phyloP scores from a whole-genome alignment of 1,284 basidiomycete species.

The Bondarzewia mesenterica region DNA sequence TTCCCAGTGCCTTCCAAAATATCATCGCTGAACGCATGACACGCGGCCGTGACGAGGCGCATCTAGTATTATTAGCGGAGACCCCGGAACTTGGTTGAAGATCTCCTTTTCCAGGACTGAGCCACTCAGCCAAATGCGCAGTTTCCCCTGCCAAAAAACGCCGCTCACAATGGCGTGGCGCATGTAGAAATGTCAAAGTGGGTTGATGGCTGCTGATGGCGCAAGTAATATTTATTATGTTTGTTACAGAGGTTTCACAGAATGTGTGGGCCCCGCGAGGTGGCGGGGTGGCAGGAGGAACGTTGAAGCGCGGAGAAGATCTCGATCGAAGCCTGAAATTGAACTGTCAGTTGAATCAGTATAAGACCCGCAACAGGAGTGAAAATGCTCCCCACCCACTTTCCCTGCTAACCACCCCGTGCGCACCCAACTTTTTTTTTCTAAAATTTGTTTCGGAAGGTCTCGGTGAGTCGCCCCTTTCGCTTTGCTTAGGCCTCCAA shows the following conservation, averaged over 20 bases:
- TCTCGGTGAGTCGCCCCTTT: not conserved
- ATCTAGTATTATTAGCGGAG: constrained; percentile 1
- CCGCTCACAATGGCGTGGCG: too few relatives aligned
- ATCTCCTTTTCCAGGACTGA: not conserved
- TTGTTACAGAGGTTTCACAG: too few relatives aligned
- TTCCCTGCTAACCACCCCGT: constrained; percentile 7
- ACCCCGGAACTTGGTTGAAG: not conserved
- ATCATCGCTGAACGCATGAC: constrained; percentile 1
- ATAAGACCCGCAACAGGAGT: constrained; percentile 10
- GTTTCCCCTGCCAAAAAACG: too few relatives aligned
- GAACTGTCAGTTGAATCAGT: constrained; percentile 13
- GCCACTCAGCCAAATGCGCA: not conserved
- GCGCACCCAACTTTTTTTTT: not conserved
- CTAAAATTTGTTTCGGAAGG: not conserved
- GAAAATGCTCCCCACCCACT: constrained; percentile 10
- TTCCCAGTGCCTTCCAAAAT: constrained; percentile 1
- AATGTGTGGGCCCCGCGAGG: not conserved
- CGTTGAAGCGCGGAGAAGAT: constrained; percentile 11
- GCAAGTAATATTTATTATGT: too few relatives aligned
- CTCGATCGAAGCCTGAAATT: constrained; percentile 13
- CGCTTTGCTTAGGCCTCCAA: not conserved
- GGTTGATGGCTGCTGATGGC: too few relatives aligned
- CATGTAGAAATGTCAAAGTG: too few relatives aligned
- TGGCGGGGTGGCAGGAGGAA: constrained; percentile 11
- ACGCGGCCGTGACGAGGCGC: constrained; percentile 4